These are phyloP conservation scores for Geranium brycei DNA, from an alignment of 345 rosid species.

Conservation along the genomic window DNA sequence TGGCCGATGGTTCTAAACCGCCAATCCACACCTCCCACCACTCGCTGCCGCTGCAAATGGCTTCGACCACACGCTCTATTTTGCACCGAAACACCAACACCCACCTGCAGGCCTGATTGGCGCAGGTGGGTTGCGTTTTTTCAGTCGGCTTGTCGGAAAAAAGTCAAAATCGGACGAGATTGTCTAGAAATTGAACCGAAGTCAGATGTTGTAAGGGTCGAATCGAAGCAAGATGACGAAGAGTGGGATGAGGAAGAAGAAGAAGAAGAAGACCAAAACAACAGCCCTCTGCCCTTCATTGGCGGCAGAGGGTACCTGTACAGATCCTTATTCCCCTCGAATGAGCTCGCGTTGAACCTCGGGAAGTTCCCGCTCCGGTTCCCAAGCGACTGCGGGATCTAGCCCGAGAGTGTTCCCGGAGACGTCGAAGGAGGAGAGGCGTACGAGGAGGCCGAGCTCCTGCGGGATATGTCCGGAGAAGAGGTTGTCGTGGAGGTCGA, in stretches of 20 bases:
- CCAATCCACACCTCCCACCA: slow-evolving; percentile 27
- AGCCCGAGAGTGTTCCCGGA: slow-evolving; percentile 63
- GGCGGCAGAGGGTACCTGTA: slow-evolving; percentile 81
- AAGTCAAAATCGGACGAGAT: not conserved
- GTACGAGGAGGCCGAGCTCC: slow-evolving; percentile 48
- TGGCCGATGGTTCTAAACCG: no score
- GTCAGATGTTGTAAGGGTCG: not conserved
- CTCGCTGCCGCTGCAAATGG: not conserved
- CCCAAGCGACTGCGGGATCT: slow-evolving; percentile 50
- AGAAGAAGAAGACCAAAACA: slow-evolving; percentile 16
- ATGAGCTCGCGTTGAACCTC: slow-evolving; percentile 60
- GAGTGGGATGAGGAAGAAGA: no score
- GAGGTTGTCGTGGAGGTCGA: slow-evolving; percentile 69
- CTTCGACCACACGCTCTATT: no score
- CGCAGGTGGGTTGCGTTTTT: not conserved
- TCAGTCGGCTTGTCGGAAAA: not conserved
- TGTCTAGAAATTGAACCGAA: not conserved
- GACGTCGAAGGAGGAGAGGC: slow-evolving; percentile 72
- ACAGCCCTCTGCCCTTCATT: slow-evolving; percentile 44
- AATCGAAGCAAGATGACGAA: not conserved
- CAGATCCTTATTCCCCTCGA: slow-evolving; percentile 63
- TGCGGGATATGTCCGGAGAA: slow-evolving; percentile 63
- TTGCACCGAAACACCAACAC: not conserved
- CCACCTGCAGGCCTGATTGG: not conserved
- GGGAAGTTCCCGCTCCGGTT: slow-evolving; percentile 54